Base-by-base conservation (phyloP, 306 rosid genomes). In the Prunus mume region DNA sequence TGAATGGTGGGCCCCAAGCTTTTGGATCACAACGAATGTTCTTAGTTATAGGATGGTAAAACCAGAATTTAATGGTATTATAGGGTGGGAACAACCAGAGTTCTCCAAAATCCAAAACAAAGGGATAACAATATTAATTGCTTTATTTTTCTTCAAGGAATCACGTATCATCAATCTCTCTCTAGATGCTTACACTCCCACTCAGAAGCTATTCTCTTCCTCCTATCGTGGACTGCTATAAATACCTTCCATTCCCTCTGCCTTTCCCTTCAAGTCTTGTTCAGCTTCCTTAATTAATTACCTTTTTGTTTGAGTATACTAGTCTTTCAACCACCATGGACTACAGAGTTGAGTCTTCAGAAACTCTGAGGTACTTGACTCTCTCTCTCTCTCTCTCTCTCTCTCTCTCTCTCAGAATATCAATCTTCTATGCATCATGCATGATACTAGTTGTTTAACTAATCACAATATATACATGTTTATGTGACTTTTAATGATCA, bases 361-460 rank as follows among this genome's bases (percentile, higher is more conserved):
- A 91, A 83, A 85, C 88, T 83, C 86, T 66, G 52, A 91, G 98
- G 98, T 38, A 38, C 43, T 91, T 63, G 15, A 9, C 2, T 76
- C 63, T 78, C 27, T 68, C 71, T 77, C 66, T 76, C 66, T 24
- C 71, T 32, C 76, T 46, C 72, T 75, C 67, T 34, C 80, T 67
- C 72, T 28, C 75, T 77, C 75, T 68, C 67, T 32, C 76, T 43
- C 76, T 68, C 41, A 12, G 32, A 18, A 62, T 27, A 9, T 62
- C 9, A 25, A n/a, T 12, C 11, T 10, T 60, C 24, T 2, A 60
- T 25, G 15, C 12, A 60, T 60, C 65, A 60, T 24, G 32, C 7
- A 60, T 60, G 19, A 60, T 25, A 1, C 38, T 24, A 60, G 32
- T 24, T 15, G 17, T 6, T 72, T 10, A 58, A 57, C 64, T 56